Percentiles rank a stretch among this genome's conserved stretches.
Conservation (phyloP, 1,284 basidiomycete genomes). For the Fomes fomentarius region DNA sequence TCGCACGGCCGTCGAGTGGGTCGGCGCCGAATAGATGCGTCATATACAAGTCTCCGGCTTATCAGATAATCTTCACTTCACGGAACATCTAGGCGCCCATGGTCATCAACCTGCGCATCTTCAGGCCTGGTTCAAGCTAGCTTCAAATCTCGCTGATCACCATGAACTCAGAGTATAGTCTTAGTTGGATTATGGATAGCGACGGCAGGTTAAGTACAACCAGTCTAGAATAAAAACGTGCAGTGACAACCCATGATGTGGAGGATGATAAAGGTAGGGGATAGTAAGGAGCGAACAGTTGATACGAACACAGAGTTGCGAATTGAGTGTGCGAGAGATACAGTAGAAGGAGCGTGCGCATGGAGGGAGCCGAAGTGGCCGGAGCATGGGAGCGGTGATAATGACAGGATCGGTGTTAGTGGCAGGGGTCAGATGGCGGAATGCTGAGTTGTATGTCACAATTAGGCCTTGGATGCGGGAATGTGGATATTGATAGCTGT, state of each 20-base stretch:
- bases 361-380: slow-evolving; percentile 12
- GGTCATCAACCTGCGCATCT: too few relatives aligned
- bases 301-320: slow-evolving; percentile 24
- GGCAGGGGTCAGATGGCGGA: slow-evolving; percentile 7
- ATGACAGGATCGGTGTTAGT: slow-evolving; percentile 23
- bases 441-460: slow-evolving; percentile 8
- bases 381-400: slow-evolving; percentile 20
- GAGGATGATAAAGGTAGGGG: slow-evolving; percentile 14
- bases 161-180: slow-evolving; percentile 11
- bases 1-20: slow-evolving; percentile 14
- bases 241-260: slow-evolving; percentile 23
- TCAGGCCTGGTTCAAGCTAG: too few relatives aligned
- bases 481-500: slow-evolving; percentile 69
- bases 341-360: slow-evolving; percentile 26
- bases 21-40: slow-evolving; percentile 25
- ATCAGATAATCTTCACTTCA: slow-evolving; percentile 26
- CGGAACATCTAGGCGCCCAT: slow-evolving; percentile 13
- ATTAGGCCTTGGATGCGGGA: slow-evolving; percentile 50
- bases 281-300: slow-evolving; percentile 25
- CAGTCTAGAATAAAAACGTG: slow-evolving; percentile 27
- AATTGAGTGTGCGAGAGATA: slow-evolving; percentile 20
- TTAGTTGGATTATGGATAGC: slow-evolving; percentile 20
- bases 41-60: slow-evolving; percentile 20
- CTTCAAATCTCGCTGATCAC: too few relatives aligned
- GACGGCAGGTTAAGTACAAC: slow-evolving; percentile 27